phyloP scores from a whole-genome alignment of 2,329 filamentous ascomycete genomes.

The Scedosporium minutisporum region DNA sequence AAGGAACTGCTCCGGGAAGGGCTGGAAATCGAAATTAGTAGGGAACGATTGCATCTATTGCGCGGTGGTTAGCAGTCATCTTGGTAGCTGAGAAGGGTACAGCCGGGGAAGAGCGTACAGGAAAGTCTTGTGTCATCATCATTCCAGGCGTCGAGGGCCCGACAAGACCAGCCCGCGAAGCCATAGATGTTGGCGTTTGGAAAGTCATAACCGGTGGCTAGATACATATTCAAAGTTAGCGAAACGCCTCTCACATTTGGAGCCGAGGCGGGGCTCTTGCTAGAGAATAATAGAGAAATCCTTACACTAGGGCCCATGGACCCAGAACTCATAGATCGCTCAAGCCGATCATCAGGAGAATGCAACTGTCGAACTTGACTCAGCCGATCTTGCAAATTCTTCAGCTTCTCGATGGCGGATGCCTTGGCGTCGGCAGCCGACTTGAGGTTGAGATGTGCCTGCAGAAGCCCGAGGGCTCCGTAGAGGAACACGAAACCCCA shows the following conservation, averaged over 20 bases:
- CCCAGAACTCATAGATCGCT: slow-evolving; percentile 14
- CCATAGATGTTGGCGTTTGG: slow-evolving; percentile 29
- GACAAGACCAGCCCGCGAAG: slow-evolving; percentile 11
- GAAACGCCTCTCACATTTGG: slow-evolving; percentile 14
- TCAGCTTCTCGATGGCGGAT: slow-evolving; percentile 48
- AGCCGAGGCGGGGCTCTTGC: too few species aligned
- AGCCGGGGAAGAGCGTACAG: background rate
- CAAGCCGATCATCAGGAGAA: slow-evolving; percentile 19
- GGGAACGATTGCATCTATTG: background rate
- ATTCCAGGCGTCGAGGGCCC: background rate
- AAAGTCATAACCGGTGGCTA: slow-evolving; percentile 28
- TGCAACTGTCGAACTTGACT: slow-evolving; percentile 37
- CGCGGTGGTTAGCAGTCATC: background rate
- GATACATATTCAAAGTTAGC: slow-evolving; percentile 4
- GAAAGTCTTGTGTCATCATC: slow-evolving; percentile 6
- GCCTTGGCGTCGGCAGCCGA: slow-evolving; percentile 47
- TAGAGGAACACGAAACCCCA: slow-evolving; percentile 58
- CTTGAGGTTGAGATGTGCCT: slow-evolving; percentile 50
- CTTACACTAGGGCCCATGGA: slow-evolving; percentile 14
- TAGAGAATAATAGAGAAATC: slow-evolving; percentile 27
- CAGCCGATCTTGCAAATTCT: slow-evolving; percentile 48
- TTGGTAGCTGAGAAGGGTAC: background rate
- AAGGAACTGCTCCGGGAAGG: slow-evolving; percentile 5
- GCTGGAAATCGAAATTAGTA: slow-evolving; percentile 3
- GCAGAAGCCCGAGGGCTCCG: slow-evolving; percentile 47